phyloP scores from a whole-genome alignment of 768 basidiomycete species.

The Clitopilus passeckerianus region DNA sequence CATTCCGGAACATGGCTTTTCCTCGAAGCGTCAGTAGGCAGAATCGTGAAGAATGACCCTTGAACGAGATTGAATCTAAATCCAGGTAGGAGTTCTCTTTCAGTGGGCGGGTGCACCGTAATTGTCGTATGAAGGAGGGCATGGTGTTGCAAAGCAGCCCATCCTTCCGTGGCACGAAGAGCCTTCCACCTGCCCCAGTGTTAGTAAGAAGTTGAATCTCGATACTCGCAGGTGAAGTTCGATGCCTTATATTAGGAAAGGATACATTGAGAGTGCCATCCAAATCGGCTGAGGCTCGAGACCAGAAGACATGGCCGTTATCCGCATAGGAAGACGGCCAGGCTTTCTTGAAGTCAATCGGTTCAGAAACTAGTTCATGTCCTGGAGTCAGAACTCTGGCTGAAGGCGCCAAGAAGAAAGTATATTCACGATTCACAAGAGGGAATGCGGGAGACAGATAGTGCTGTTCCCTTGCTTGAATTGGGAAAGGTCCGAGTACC shows the following conservation, averaged over 20 bases:
- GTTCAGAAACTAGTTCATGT: slow-evolving; percentile 37
- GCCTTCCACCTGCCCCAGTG: slow-evolving; percentile 53
- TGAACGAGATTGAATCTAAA: slow-evolving; percentile 60
- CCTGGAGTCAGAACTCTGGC: slow-evolving; percentile 4
- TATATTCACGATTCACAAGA: slow-evolving; percentile 43
- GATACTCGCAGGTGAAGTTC: too few relatives aligned
- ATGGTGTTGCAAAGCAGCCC: slow-evolving; percentile 84
- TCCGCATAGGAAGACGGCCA: slow-evolving; percentile 73
- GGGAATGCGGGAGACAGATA: slow-evolving; percentile 77
- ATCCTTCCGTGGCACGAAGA: slow-evolving; percentile 75
- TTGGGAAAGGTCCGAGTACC: slow-evolving; percentile 82
- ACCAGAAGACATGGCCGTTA: slow-evolving; percentile 57
- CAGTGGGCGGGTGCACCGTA: slow-evolving; percentile 45
- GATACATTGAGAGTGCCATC: slow-evolving; percentile 54
- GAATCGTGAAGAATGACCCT: slow-evolving; percentile 72
- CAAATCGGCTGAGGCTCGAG: slow-evolving; percentile 29
- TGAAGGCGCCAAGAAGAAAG: slow-evolving; percentile 1
- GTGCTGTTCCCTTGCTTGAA: slow-evolving; percentile 81
- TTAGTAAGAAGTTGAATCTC: too few relatives aligned
- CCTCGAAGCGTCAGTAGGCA: slow-evolving; percentile 32
- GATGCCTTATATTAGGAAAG: slow-evolving; percentile 58
- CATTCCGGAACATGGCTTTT: slow-evolving; percentile 42
- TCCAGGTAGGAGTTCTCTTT: slow-evolving; percentile 25
- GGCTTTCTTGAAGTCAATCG: slow-evolving; percentile 39
- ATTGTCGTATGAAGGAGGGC: slow-evolving; percentile 62